Evolutionary conservation across 1,284 basidiomycete species (phyloP), one percentile per base, ranked within the genome.

Genomic region (Moniliophthora roreri): DNA sequence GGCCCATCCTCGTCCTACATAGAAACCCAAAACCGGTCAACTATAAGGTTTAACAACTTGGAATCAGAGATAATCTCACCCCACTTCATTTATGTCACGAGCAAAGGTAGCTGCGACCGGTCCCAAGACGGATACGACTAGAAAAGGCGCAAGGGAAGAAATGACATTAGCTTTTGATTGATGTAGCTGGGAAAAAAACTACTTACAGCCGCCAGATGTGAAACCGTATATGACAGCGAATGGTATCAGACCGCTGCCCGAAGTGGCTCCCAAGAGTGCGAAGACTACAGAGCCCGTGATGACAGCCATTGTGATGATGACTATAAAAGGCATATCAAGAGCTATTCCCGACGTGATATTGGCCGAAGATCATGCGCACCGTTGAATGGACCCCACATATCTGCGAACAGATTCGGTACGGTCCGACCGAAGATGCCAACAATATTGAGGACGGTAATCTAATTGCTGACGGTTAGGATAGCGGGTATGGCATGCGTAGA

Each of bases 341-440:
- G 42, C 9, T 52, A 23, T 28, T 23, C 9, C 15, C 34, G 23
- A 23, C 7, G 26, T 28, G n/a, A 15, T 10, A 28, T 21, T 32
- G 21, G 21, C 26, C 5, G 35, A 18, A 21, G 4, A 42, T 6
- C 6, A 16, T 24, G 26, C 66, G 20, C 51, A 69, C 73, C 63
- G 48, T 73, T 74, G 26, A 75, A 61, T 38, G 72, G 62, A 0
- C 72, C 73, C 54, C 63, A 67, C 15, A 62, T 53, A 55, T 74
- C 72, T 13, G 70, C 73, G 11, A 73, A 48, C 36, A 71, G 60
- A 50, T 69, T 72, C 2, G 75, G 74, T 4, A 77, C 21, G 16
- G 69, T 72, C 39, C 76, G 63, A 7, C 76, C 76, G 28, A 76
- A 57, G n/a, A 75, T 69, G 50, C 74, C 74, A 65, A 50, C 55